Percentiles rank a stretch among this genome's conserved stretches.
phyloP scores from a whole-genome alignment of 768 basidiomycete species.

The Guyanaporus albipodus region DNA sequence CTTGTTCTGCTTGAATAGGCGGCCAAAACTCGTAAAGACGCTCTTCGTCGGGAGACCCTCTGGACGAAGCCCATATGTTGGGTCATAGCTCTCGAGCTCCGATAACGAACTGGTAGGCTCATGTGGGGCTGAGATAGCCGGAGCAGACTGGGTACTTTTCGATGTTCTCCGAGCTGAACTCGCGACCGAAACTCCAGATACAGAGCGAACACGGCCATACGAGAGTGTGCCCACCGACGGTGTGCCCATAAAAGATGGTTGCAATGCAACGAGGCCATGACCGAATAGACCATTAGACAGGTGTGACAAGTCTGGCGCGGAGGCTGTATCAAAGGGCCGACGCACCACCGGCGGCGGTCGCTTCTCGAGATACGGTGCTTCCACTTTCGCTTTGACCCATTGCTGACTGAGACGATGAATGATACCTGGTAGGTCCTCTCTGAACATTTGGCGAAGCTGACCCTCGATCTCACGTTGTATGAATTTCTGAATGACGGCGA shows the following conservation, averaged over 20 bases:
- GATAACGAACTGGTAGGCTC: constrained; percentile 32
- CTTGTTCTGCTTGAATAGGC: constrained; percentile 62
- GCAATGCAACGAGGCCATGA: constrained; percentile 10
- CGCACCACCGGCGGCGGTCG: constrained; percentile 36
- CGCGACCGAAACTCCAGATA: constrained; percentile 40
- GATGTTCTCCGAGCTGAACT: constrained; percentile 29
- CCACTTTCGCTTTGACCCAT: constrained; percentile 93
- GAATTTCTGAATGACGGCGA: constrained; percentile 96
- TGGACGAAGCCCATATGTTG: constrained; percentile 92
- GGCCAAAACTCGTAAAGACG: constrained; percentile 73
- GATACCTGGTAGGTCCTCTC: constrained; percentile 94
- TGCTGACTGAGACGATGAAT: constrained; percentile 94
- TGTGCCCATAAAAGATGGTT: constrained; percentile 25
- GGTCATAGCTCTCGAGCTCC: constrained; percentile 84
- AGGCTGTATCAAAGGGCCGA: constrained; percentile 36
- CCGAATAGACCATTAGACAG: constrained; percentile 16
- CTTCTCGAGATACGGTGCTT: constrained; percentile 79
- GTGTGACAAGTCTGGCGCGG: constrained; percentile 39
- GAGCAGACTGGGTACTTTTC: constrained; percentile 15
- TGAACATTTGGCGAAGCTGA: constrained; percentile 96
- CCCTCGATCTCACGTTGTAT: constrained; percentile 97
- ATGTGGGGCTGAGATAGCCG: constrained; percentile 16
- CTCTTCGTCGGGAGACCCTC: constrained; percentile 86
- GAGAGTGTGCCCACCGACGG: constrained; percentile 18
- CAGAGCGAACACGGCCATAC: constrained; percentile 35